Evolutionary conservation across 1,284 basidiomycete species (phyloP).

Genomic region (Cutaneotrichosporon cavernicola): DNA sequence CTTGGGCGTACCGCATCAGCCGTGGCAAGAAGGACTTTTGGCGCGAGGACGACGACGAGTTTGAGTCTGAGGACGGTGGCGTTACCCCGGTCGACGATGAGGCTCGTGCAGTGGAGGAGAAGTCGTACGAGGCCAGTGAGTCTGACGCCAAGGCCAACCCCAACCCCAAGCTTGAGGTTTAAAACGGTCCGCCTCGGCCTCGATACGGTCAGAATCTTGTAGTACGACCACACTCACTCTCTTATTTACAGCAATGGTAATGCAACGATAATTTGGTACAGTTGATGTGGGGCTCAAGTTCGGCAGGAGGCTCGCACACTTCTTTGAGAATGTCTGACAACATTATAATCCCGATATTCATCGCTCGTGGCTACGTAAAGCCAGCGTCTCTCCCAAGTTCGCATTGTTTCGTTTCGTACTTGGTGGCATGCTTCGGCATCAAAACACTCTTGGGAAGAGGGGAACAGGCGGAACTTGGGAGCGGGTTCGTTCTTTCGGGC

Average conservation of each 20-base stretch:
- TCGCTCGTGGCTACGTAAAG: too few species aligned
- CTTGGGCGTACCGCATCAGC: slow-evolving; percentile 20
- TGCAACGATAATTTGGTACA: not conserved
- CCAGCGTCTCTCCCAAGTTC: too few species aligned
- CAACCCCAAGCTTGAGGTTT: slow-evolving; percentile 1
- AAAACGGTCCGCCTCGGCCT: not conserved
- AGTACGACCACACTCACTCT: not conserved
- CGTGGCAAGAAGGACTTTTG: slow-evolving; percentile 24
- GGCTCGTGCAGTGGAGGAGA: not conserved
- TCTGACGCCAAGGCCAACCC: not conserved
- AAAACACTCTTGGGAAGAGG: too few species aligned
- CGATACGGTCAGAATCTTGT: not conserved
- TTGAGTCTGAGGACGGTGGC: not conserved
- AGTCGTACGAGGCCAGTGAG: slow-evolving; percentile 3
- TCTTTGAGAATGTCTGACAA: too few species aligned
- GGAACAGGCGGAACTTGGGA: too few species aligned
- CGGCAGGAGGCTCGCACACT: too few species aligned
- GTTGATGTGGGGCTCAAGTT: not conserved
- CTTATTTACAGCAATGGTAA: slow-evolving; percentile 4
- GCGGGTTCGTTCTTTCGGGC: too few species aligned
- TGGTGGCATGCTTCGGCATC: too few species aligned
- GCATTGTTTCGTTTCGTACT: too few species aligned
- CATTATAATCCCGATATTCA: too few species aligned
- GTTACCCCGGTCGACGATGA: slow-evolving; percentile 2
- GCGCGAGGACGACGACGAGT: slow-evolving; percentile 21